Evolutionary conservation across 768 basidiomycete species (phyloP).

Genomic region (Xerocomus potaroensis): DNA sequence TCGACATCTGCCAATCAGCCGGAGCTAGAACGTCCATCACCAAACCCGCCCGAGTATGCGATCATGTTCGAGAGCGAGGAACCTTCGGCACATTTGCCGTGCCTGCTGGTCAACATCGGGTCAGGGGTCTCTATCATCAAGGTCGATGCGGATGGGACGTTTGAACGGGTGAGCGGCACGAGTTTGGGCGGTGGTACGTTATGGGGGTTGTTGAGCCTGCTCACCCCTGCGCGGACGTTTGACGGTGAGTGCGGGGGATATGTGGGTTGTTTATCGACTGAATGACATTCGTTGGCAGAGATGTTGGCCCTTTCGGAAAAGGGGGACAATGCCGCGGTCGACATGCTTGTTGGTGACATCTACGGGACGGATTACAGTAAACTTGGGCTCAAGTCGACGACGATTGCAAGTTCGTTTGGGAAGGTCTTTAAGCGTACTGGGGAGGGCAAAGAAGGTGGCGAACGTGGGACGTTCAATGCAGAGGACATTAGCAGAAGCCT

Average conservation of each 20-base stretch:
- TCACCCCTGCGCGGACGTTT: slow-evolving; percentile 94
- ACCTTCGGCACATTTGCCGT: slow-evolving; percentile 89
- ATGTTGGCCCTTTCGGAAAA: slow-evolving; percentile 93
- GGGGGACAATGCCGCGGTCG: slow-evolving; percentile 91
- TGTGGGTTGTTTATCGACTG: background rate
- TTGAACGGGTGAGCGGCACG: slow-evolving; percentile 95
- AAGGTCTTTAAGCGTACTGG: slow-evolving; percentile 94
- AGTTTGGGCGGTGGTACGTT: slow-evolving; percentile 96
- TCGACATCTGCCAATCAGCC: slow-evolving; percentile 8
- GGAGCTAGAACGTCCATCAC: slow-evolving; percentile 76
- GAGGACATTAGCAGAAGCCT: slow-evolving; percentile 95
- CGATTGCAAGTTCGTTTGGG: slow-evolving; percentile 97
- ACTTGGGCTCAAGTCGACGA: slow-evolving; percentile 94
- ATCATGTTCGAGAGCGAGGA: slow-evolving; percentile 79
- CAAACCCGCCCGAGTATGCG: slow-evolving; percentile 83
- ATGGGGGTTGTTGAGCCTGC: slow-evolving; percentile 90
- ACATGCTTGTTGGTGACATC: slow-evolving; percentile 99
- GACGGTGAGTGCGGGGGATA: slow-evolving; percentile 69
- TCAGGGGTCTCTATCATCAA: slow-evolving; percentile 97
- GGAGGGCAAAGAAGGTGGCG: slow-evolving; percentile 26
- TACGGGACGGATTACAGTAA: slow-evolving; percentile 97
- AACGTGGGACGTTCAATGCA: slow-evolving; percentile 74
- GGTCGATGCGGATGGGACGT: slow-evolving; percentile 91
- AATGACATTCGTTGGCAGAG: slow-evolving; percentile 47
- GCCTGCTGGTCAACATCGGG: slow-evolving; percentile 96